These are phyloP conservation scores for Ustilago shanxiensis DNA, from an alignment of 1,284 basidiomycete species.

Conservation along the genomic window DNA sequence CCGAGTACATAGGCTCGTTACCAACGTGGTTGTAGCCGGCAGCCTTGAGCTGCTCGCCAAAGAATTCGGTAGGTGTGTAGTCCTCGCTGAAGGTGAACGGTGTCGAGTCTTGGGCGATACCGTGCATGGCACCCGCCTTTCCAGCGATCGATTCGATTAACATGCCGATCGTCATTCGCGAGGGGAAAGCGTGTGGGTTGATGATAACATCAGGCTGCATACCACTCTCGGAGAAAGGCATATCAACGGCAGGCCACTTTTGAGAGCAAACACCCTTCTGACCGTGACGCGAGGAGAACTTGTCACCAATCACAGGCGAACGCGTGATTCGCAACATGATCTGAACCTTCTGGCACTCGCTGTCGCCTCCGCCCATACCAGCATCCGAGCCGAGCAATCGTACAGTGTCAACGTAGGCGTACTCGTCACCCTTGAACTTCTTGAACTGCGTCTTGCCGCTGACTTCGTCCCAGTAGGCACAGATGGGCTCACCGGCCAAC, in stretches of 20 bases:
- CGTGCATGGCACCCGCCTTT: conserved; percentile 98
- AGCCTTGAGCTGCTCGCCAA: conserved; percentile 91
- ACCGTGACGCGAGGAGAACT: conserved; percentile 98
- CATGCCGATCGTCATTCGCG: conserved; percentile 99
- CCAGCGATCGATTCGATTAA: conserved; percentile 99
- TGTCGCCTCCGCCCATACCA: conserved; percentile 75
- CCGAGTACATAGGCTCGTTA: conserved; percentile 99
- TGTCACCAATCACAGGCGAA: conserved; percentile 97
- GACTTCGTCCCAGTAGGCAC: conserved; percentile 87
- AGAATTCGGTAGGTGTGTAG: conserved; percentile 95
- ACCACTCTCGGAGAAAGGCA: conserved; percentile 98
- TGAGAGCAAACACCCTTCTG: conserved; percentile 99
- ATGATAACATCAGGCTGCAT: conserved; percentile 99
- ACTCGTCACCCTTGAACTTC: conserved; percentile 98
- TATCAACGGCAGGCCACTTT: conserved; percentile 97
- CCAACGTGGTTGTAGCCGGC: conserved; percentile 99
- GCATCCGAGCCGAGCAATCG: conserved; percentile 88
- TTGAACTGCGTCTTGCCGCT: conserved; percentile 85
- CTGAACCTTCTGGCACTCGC: conserved; percentile 91
- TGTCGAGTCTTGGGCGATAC: conserved; percentile 96
- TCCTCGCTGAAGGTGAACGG: conserved; percentile 85
- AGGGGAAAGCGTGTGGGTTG: conserved; percentile 99
- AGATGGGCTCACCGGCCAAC: conserved; percentile 79
- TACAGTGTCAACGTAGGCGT: conserved; percentile 90
- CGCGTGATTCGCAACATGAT: conserved; percentile 93